phyloP scores from a whole-genome alignment of 1,284 basidiomycete genomes.

The Ceratobasidium sp. region DNA sequence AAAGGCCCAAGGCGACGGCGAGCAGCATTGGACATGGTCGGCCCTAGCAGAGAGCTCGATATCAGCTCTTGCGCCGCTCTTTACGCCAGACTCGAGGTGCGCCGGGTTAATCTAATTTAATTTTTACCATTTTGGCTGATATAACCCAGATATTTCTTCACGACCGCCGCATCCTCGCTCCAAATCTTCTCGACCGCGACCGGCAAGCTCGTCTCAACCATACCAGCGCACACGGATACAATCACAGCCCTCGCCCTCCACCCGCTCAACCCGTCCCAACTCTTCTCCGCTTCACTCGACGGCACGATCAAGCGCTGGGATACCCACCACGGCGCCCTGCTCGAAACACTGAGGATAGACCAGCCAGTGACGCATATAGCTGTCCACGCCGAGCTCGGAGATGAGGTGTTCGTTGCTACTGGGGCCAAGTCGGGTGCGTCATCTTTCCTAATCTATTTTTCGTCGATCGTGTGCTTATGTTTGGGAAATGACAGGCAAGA shows the following conservation, averaged over 20 bases:
- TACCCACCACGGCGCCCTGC: constrained; percentile 86
- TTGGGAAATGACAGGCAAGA: constrained; percentile 61
- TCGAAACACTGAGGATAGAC: constrained; percentile 79
- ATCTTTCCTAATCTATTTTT: constrained; percentile 45
- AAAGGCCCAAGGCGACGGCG: not conserved
- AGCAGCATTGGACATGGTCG: constrained; percentile 73
- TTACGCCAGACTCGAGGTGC: constrained; percentile 89
- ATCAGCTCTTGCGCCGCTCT: constrained; percentile 77
- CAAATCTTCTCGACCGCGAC: constrained; percentile 85
- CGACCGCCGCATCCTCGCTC: constrained; percentile 80
- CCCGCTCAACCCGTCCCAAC: constrained; percentile 90
- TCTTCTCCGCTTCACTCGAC: constrained; percentile 88
- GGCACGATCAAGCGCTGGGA: constrained; percentile 94
- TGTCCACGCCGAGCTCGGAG: constrained; percentile 75
- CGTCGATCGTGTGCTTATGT: constrained; percentile 39
- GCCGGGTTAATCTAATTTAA: constrained; percentile 54
- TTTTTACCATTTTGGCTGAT: constrained; percentile 47
- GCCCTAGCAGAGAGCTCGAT: constrained; percentile 78
- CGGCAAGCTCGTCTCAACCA: constrained; percentile 85
- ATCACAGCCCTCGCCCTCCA: constrained; percentile 86
- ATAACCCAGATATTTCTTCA: constrained; percentile 84
- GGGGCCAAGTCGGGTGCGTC: constrained; percentile 60
- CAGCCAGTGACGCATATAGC: constrained; percentile 82
- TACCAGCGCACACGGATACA: constrained; percentile 68
- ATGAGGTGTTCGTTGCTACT: constrained; percentile 75